Evolutionary conservation across 2,329 filamentous ascomycete species (phyloP), one percentile per base, ranked within the genome.

Genomic region (Talaromyces sp.): DNA sequence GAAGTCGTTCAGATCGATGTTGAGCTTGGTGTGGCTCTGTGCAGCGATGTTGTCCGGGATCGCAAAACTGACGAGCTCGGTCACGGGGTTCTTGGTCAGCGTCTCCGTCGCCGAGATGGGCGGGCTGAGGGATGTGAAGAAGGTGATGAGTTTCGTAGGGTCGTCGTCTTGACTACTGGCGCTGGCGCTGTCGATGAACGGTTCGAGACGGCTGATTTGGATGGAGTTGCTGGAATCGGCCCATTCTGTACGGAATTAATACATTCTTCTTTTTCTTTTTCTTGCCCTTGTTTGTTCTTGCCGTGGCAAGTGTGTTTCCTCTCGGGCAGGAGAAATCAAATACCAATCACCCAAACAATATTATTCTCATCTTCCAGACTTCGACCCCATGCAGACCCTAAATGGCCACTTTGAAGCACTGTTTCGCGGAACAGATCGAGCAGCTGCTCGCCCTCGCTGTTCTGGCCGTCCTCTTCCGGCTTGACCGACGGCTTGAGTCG

Each of bases 51-150:
- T 66, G 30, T 69, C 68, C 0, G 75, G 68, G 63, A 83, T 81
- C 64, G 78, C 77, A 32, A 81, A 72, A 0, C 72, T 73, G 10
- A 77, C 71, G 33, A 84, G 70, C 66, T 85, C 83, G 0, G 82
- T 83, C 2, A 82, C 72, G 1, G 82, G 80, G 44, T 75, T 72
- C 19, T 70, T 65, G 33, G 72, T 73, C 2, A 70, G 62, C 0
- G 71, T 69, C n/a, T 68, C 65, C 9, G 70, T 71, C 52, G 63
- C 63, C 6, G 65, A 63, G 60, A 68, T 64, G 1, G 69, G 54
- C 5, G 74, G 72, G 19, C 53, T 70, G 32, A 77, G 68, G 0
- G 71, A 73, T 11, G 71, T 66, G 65, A 70, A 73, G 60, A 76
- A 52, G 6, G 62, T 68, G 28, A 68, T 66, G 4, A 4, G 64